These are phyloP conservation scores for Naumovozyma dairenensis DNA, from an alignment of 805 yeast genomes.

Conservation along the genomic window DNA sequence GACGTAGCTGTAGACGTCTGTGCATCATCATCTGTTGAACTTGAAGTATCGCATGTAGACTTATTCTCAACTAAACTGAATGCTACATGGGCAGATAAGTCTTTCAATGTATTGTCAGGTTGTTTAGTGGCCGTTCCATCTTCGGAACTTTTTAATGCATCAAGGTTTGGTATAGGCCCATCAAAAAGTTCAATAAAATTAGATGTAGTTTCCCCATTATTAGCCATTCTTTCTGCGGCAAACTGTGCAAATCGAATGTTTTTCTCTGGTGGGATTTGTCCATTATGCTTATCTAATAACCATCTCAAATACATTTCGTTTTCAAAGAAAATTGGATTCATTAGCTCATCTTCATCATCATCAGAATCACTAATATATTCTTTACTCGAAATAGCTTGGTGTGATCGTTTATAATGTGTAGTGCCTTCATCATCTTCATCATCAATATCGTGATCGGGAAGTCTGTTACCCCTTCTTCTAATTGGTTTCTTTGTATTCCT, in stretches of 20 bases:
- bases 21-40: too few relatives aligned
- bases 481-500: not conserved
- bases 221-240: conserved; percentile 21
- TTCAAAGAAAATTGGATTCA: conserved; percentile 25
- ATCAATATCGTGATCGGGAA: conserved; percentile 10
- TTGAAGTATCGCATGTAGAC: too few relatives aligned
- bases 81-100: conserved; percentile 6
- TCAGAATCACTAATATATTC: conserved; percentile 29
- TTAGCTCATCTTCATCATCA: conserved; percentile 16
- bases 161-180: conserved; percentile 18
- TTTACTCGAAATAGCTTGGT: conserved; percentile 18
- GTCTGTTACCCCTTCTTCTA: conserved; percentile 3
- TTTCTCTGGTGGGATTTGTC: conserved; percentile 19
- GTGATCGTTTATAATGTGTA: conserved; percentile 1
- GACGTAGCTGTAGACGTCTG: too few relatives aligned
- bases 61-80: not conserved
- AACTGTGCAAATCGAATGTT: conserved; percentile 19
- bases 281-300: conserved; percentile 21
- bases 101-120: conserved; percentile 16
- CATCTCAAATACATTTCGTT: conserved; percentile 29
- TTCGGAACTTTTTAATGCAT: conserved; percentile 1
- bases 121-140: not conserved
- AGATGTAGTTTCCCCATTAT: conserved; percentile 11
- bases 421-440: conserved; percentile 4
- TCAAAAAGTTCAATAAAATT: conserved; percentile 23